Evolutionary conservation across 345 rosid species (phyloP).

Genomic region (Salix suchowensis): DNA sequence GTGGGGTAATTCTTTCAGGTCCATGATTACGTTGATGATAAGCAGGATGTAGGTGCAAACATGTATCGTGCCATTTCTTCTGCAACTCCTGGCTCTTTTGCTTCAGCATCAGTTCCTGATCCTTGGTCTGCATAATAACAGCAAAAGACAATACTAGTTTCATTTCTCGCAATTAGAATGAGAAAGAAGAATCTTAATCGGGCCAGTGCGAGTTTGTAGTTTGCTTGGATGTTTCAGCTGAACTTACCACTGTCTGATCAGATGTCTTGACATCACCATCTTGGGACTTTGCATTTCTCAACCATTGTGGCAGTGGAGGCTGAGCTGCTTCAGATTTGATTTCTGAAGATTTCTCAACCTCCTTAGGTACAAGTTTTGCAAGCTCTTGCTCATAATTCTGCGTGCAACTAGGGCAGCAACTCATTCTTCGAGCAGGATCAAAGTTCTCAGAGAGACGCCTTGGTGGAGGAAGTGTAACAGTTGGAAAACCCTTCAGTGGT

Average conservation of each 20-base stretch:
- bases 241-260: conserved; percentile 43
- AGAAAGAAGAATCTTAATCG: neutral
- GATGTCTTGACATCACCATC: conserved; percentile 29
- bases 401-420: conserved; percentile 64
- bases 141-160: neutral
- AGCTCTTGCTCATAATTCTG: conserved; percentile 66
- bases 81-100: conserved; percentile 59
- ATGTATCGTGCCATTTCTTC: conserved; percentile 76
- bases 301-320: conserved; percentile 62
- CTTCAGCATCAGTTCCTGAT: conserved; percentile 44
- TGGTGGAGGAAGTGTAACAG: conserved; percentile 23
- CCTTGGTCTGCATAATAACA: conserved; percentile 42
- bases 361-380: conserved; percentile 34
- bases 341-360: conserved; percentile 40
- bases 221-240: neutral
- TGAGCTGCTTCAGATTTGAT: conserved; percentile 42
- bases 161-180: neutral
- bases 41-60: conserved; percentile 59
- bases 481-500: conserved; percentile 50
- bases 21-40: conserved; percentile 40
- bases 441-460: conserved; percentile 43
- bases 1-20: conserved; percentile 45
- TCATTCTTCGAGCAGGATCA: conserved; percentile 39
- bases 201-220: neutral
- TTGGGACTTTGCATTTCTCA: conserved; percentile 60